Percentiles rank a stretch among this genome's conserved stretches.
Evolutionary conservation across 225 moss, liverwort and hornwort genomes (phyloP).

Genomic region (Anthoceros angustus): DNA sequence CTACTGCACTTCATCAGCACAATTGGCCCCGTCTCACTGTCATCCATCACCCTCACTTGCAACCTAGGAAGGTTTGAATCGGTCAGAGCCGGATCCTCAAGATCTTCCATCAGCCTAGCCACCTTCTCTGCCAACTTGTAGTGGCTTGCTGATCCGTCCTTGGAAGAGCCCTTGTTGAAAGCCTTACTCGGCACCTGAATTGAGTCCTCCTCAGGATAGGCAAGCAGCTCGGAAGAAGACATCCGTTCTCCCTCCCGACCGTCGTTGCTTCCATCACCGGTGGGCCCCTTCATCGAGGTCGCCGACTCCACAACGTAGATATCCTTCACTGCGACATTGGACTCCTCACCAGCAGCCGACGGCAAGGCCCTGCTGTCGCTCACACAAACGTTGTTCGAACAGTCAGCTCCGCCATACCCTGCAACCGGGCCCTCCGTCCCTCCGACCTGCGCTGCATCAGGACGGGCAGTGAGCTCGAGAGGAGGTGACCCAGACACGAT

Average conservation of each 20-base stretch:
- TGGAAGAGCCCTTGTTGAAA: neutral
- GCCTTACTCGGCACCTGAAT: neutral
- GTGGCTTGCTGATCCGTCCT: neutral
- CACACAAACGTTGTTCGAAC: no score
- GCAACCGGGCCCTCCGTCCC: no score
- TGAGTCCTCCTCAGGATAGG: neutral
- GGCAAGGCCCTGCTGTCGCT: neutral
- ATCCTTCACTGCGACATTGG: neutral
- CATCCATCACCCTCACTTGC: neutral
- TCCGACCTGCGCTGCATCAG: no score
- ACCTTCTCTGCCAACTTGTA: neutral
- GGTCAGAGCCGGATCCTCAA: neutral
- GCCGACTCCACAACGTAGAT: neutral
- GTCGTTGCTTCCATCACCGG: neutral
- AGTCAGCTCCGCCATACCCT: no score
- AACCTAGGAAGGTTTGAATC: neutral
- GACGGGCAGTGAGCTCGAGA: no score
- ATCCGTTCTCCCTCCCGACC: no score
- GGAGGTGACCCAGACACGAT: neutral
- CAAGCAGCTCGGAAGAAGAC: no score
- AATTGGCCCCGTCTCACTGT: neutral
- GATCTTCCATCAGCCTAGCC: neutral
- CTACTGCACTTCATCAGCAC: conserved; percentile 3
- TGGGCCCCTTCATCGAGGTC: neutral
- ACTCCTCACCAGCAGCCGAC: neutral